phyloP scores from a whole-genome alignment of 208 protist species.

The Leishmania lainsoni region DNA sequence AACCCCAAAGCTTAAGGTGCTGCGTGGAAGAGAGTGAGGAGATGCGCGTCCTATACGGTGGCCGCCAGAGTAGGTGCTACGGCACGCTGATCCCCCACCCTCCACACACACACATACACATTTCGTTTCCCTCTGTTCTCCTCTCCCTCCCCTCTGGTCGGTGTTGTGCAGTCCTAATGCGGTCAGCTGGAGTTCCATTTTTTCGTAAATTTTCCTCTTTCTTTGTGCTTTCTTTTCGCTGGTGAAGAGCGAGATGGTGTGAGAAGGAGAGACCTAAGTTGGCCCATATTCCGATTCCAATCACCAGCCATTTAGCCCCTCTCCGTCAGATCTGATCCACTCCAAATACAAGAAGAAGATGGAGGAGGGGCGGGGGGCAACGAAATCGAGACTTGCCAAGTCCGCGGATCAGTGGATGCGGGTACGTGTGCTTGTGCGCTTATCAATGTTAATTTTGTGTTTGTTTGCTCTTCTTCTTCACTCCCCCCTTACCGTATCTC shows the following conservation, averaged over 20 bases:
- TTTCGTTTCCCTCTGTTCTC: not conserved
- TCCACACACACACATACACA: not conserved
- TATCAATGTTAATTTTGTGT: not conserved
- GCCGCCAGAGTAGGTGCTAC: not conserved
- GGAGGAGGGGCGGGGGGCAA: not conserved
- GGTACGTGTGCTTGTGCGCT: not conserved
- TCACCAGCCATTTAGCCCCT: not conserved
- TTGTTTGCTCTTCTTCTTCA: not conserved
- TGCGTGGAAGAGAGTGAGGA: not conserved
- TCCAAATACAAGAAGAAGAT: not conserved
- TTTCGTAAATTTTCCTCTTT: not conserved
- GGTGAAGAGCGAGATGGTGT: not conserved
- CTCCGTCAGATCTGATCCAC: not conserved
- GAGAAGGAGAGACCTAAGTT: not conserved
- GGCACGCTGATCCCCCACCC: not conserved
- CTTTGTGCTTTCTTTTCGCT: not conserved
- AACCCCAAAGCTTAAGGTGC: constrained; percentile 18
- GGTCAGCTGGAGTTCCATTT: not conserved
- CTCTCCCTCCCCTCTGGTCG: not conserved
- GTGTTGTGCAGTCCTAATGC: not conserved
- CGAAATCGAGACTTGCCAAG: not conserved
- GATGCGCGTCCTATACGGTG: not conserved
- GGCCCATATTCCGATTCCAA: no score
- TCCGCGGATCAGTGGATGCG: not conserved
- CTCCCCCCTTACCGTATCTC: no score